Evolutionary conservation across 257 asterid species (phyloP).

Genomic region (Phtheirospermum japonicum): DNA sequence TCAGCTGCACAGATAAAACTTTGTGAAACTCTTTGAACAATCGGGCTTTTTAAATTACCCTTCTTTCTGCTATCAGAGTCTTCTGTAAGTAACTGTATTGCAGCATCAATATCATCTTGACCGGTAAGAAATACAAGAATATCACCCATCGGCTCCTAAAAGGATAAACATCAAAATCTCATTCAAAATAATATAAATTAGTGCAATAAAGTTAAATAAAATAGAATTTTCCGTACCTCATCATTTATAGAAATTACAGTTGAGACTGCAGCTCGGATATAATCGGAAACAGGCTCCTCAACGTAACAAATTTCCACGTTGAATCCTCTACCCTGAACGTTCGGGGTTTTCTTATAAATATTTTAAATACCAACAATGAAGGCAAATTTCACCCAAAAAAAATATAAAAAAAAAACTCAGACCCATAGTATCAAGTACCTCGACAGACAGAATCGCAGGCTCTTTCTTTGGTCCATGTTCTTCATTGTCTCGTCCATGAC

Average conservation of each 20-base stretch:
- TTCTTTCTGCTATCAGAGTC: conserved; percentile 57
- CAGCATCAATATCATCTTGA: conserved; percentile 97
- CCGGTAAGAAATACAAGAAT: conserved; percentile 91
- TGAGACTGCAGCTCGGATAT: conserved; percentile 72
- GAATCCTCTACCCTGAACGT: conserved; percentile 86
- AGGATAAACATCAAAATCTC: conserved; percentile 21
- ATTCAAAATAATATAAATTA: not conserved
- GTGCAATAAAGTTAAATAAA: conserved; percentile 14
- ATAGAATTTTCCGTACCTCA: conserved; percentile 43
- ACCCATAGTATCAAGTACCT: conserved; percentile 43
- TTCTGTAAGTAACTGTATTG: conserved; percentile 79
- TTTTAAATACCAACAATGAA: conserved; percentile 8
- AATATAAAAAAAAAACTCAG: conserved; percentile 1
- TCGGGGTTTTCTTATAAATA: not conserved
- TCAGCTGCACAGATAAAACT: conserved; percentile 15
- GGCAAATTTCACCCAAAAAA: not conserved
- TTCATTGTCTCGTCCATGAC: conserved; percentile 43
- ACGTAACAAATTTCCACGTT: conserved; percentile 67
- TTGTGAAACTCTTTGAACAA: not conserved
- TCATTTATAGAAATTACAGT: conserved; percentile 75
- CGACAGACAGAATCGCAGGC: conserved; percentile 91
- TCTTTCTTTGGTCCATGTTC: conserved; percentile 53
- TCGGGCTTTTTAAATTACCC: conserved; percentile 45
- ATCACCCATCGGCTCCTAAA: conserved; percentile 88
- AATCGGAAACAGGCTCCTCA: conserved; percentile 89